These are phyloP conservation scores for Lyophyllum decastes DNA, from an alignment of 768 basidiomycete species.

Conservation along the genomic window DNA sequence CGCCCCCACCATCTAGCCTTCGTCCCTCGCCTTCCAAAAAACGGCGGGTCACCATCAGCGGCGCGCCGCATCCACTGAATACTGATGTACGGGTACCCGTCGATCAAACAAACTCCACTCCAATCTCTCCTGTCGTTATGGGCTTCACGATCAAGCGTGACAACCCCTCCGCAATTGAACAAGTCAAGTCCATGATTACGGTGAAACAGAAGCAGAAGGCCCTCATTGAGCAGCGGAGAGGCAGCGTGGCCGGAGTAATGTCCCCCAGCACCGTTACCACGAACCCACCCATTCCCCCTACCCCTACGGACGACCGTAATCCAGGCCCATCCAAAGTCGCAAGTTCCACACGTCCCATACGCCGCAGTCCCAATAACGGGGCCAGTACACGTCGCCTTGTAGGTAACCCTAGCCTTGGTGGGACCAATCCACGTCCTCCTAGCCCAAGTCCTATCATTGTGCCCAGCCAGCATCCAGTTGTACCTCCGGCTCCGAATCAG, in stretches of 20 bases:
- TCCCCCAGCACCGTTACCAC: slow-evolving; percentile 30
- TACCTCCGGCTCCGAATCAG: slow-evolving; percentile 27
- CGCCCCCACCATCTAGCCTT: slow-evolving; percentile 42
- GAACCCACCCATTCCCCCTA: slow-evolving; percentile 24
- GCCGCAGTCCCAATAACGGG: slow-evolving; percentile 38
- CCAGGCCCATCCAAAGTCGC: slow-evolving; percentile 24
- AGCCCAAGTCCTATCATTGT: slow-evolving; percentile 32
- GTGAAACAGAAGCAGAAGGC: slow-evolving; percentile 75
- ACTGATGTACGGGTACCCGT: slow-evolving; percentile 46
- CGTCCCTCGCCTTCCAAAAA: slow-evolving; percentile 57
- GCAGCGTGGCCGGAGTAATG: slow-evolving; percentile 48
- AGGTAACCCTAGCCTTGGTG: slow-evolving; percentile 17
- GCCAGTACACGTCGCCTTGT: slow-evolving; percentile 29
- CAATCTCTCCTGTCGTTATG: slow-evolving; percentile 70
- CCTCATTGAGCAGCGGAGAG: slow-evolving; percentile 69
- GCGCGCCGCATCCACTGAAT: slow-evolving; percentile 55
- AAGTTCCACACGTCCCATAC: slow-evolving; percentile 27
- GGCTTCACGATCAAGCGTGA: slow-evolving; percentile 60
- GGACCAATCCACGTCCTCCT: slow-evolving; percentile 28
- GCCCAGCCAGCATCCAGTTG: slow-evolving; percentile 24
- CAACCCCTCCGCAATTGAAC: slow-evolving; percentile 58
- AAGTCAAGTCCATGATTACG: slow-evolving; percentile 60
- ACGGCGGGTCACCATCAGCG: slow-evolving; percentile 72
- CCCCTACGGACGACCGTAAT: slow-evolving; percentile 29
- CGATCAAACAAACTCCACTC: slow-evolving; percentile 50